These are phyloP conservation scores for Hyphodiscus sp. DNA, from an alignment of 2,329 filamentous ascomycete genomes.

Conservation along the genomic window DNA sequence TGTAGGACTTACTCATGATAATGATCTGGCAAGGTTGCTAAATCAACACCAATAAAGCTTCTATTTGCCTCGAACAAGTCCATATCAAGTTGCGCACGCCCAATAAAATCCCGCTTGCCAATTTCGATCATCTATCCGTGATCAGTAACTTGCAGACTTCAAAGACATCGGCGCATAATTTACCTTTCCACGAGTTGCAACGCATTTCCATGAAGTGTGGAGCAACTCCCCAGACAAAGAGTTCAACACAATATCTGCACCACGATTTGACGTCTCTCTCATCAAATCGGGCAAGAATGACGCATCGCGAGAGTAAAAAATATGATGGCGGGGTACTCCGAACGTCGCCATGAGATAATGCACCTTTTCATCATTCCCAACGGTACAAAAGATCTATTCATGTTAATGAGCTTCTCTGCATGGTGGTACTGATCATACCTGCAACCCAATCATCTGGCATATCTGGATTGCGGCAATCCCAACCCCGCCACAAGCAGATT, in stretches of 20 bases:
- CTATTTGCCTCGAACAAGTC: conserved; percentile 32
- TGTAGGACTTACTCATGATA: too few relatives aligned
- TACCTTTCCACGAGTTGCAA: conserved; percentile 28
- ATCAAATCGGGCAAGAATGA: conserved; percentile 21
- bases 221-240: conserved; percentile 23
- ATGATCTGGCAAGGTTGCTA: conserved; percentile 11
- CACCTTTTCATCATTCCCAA: conserved; percentile 13
- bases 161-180: too few relatives aligned
- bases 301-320: conserved; percentile 25
- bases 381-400: conserved; percentile 27
- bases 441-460: conserved; percentile 15
- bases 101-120: conserved; percentile 29
- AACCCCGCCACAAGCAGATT: conserved; percentile 27
- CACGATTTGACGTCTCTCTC: conserved; percentile 14
- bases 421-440: neutral
- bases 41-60: conserved; percentile 35
- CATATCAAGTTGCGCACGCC: conserved; percentile 27
- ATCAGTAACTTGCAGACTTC: too few relatives aligned
- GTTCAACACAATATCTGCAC: conserved; percentile 26
- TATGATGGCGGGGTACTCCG: conserved; percentile 19
- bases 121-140: conserved; percentile 31
- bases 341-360: conserved; percentile 14
- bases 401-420: neutral
- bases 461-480: conserved; percentile 30
- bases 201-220: conserved; percentile 27